A percentile compares a stretch with the other conserved stretches of the same genome.
Evolutionary conservation across 2,329 filamentous ascomycete genomes (phyloP).

Genomic region (Beauveria bassiana): DNA sequence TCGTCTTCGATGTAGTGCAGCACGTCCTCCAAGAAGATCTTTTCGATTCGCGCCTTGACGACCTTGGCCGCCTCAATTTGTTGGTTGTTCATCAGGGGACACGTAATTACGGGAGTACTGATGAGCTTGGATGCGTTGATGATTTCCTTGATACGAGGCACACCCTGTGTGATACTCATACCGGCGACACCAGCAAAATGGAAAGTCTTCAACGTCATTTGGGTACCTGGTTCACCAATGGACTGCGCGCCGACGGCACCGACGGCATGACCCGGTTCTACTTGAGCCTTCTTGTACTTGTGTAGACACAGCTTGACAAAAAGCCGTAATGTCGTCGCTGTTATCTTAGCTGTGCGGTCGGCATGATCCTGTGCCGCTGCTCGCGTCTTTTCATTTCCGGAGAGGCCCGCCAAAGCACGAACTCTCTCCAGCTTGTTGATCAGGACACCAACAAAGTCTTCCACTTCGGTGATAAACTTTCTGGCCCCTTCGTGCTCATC

Average conservation of each 20-base stretch:
- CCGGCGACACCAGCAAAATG: conserved; percentile 99
- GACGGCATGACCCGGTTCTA: conserved; percentile 91
- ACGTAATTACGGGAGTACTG: conserved; percentile 88
- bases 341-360: conserved; percentile 78
- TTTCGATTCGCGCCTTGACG: conserved; percentile 90
- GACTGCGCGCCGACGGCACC: conserved; percentile 95
- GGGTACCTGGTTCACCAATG: conserved; percentile 94
- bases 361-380: conserved; percentile 33
- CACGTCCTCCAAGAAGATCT: conserved; percentile 80
- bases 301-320: conserved; percentile 79
- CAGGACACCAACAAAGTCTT: conserved; percentile 58
- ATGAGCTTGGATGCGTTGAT: conserved; percentile 96
- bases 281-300: conserved; percentile 85
- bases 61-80: conserved; percentile 76
- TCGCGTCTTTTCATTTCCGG: conserved; percentile 20
- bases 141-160: conserved; percentile 99
- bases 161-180: conserved; percentile 99
- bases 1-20: conserved; percentile 78
- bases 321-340: conserved; percentile 58
- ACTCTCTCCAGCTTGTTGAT: conserved; percentile 53
- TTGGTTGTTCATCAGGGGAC: conserved; percentile 68
- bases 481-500: conserved; percentile 78
- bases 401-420: conserved; percentile 44
- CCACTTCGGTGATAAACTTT: conserved; percentile 72
- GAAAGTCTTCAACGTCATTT: conserved; percentile 99